Base-by-base conservation (phyloP, 2,329 filamentous ascomycete genomes). In the Pseudogymnoascus pannorum region DNA sequence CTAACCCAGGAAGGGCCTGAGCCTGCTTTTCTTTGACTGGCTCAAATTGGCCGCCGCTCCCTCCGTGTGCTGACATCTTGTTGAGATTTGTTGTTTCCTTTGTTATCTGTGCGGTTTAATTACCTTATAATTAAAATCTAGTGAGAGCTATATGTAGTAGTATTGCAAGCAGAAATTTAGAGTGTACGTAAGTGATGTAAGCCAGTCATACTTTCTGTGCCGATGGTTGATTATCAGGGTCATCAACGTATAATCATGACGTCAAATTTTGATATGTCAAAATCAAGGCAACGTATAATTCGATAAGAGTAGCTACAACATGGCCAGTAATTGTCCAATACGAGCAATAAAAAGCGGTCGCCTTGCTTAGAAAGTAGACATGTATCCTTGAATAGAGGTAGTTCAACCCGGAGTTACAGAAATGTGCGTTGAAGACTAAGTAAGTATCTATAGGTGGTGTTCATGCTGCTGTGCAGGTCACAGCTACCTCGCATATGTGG, bases 1-100 rank as follows among this genome's bases (percentile, higher is more conserved):
- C 57, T 38, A n/a, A 58, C 57, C 57, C 57, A 38, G 57, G 57
- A 22, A 58, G 57, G 22, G 31, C 26, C 12, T 58, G 57, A 33
- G 57, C 57, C 20, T 58, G 57, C 11, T 35, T 40, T 40, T 58
- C 36, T 38, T 35, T 35, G 12, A 58, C 57, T n/a, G 57, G 57
- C 57, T 58, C 31, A 18, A 58, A 58, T 40, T 58, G 31, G 29
- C 57, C 57, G 12, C 26, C 26, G 31, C 36, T 42, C n/a, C 29
- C 57, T 36, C 31, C 57, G 31, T 58, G 20, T 42, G 57, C 29
- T 31, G 44, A 51, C 44, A 51, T 51, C 14, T 18, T 14, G 44
- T n/a, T 29, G 24, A 24, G n/a, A 26, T 16, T 11, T 51, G 24
- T 16, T 51, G 8, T 51, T 29, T 29, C 29, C 44, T 12, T n/a